phyloP scores from a whole-genome alignment of 495 filamentous ascomycete species.

The Xylaria flabelliformis region DNA sequence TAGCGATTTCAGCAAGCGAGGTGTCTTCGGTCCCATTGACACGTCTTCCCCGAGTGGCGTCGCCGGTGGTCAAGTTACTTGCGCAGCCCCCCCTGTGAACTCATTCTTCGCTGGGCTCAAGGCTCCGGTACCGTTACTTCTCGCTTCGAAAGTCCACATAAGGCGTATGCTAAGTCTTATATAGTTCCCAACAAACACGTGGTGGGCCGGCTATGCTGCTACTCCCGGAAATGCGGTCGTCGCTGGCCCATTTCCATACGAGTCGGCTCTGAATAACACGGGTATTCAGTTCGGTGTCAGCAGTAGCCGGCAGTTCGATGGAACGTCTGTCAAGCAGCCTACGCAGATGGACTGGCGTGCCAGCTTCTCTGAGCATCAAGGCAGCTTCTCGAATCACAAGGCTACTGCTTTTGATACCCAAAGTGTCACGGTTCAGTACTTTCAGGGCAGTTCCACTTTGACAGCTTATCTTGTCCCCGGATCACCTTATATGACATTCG shows the following conservation, averaged over 20 bases:
- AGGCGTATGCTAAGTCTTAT: background rate
- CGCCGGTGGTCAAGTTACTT: background rate
- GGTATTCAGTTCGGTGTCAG: slow-evolving; percentile 1
- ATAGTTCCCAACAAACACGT: slow-evolving; percentile 6
- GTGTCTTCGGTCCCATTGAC: background rate
- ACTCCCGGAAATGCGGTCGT: background rate
- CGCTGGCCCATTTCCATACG: background rate
- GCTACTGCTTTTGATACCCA: slow-evolving; percentile 2
- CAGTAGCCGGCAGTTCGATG: background rate
- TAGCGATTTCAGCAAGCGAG: slow-evolving; percentile 1
- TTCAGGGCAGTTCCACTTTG: background rate
- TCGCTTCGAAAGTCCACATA: background rate
- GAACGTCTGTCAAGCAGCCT: background rate
- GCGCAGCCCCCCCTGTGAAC: slow-evolving; percentile 3
- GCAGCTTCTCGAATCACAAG: background rate
- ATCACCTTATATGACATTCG: background rate
- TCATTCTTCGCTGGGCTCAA: slow-evolving; percentile 8
- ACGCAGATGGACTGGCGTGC: background rate
- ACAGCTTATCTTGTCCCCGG: background rate
- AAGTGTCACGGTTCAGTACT: background rate
- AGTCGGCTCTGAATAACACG: background rate
- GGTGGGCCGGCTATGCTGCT: background rate
- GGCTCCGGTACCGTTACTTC: background rate
- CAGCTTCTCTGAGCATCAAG: background rate
- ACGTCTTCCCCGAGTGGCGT: background rate